Conservation (phyloP, 1,284 basidiomycete species). For the Taiwanofungus camphoratus region DNA sequence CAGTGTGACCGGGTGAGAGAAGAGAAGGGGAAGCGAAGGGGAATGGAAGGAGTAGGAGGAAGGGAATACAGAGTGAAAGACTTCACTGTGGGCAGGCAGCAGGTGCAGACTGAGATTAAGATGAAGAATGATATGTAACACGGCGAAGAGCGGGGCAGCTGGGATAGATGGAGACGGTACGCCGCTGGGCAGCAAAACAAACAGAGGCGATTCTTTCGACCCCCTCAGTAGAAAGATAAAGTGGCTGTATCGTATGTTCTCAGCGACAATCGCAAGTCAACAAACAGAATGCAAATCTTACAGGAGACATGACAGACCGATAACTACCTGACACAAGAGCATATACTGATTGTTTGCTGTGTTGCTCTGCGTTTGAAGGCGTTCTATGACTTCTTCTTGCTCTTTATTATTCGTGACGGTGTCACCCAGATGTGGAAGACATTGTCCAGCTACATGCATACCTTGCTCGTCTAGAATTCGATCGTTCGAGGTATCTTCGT, state of each 20-base stretch:
- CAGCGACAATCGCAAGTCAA: not conserved
- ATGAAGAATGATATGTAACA: slow-evolving; percentile 21
- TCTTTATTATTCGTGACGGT: slow-evolving; percentile 13
- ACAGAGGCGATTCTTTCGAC: slow-evolving; percentile 20
- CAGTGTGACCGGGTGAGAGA: slow-evolving; percentile 17
- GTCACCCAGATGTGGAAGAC: too few species aligned
- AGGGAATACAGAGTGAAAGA: slow-evolving; percentile 4
- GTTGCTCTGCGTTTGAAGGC: slow-evolving; percentile 19
- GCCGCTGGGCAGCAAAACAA: slow-evolving; percentile 14
- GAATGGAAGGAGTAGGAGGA: slow-evolving; percentile 2
- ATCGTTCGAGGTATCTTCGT: slow-evolving; percentile 14
- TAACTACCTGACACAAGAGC: slow-evolving; percentile 15
- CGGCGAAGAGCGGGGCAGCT: slow-evolving; percentile 13
- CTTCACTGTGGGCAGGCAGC: slow-evolving; percentile 9
- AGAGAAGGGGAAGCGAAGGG: slow-evolving; percentile 9
- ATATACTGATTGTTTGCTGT: slow-evolving; percentile 17
- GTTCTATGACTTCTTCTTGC: slow-evolving; percentile 26
- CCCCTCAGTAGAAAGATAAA: slow-evolving; percentile 17
- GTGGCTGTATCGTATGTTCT: slow-evolving; percentile 14
- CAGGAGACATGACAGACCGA: slow-evolving; percentile 22
- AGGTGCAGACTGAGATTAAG: slow-evolving; percentile 16
- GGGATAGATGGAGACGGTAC: slow-evolving; percentile 14
- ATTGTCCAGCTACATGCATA: too few species aligned
- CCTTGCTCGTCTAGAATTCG: slow-evolving; percentile 29
- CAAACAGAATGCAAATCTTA: slow-evolving; percentile 10